A percentile compares a stretch with the other conserved stretches of the same genome.
Conservation (phyloP, 2,329 filamentous ascomycete genomes). For the Chalaropsis ovoidea region DNA sequence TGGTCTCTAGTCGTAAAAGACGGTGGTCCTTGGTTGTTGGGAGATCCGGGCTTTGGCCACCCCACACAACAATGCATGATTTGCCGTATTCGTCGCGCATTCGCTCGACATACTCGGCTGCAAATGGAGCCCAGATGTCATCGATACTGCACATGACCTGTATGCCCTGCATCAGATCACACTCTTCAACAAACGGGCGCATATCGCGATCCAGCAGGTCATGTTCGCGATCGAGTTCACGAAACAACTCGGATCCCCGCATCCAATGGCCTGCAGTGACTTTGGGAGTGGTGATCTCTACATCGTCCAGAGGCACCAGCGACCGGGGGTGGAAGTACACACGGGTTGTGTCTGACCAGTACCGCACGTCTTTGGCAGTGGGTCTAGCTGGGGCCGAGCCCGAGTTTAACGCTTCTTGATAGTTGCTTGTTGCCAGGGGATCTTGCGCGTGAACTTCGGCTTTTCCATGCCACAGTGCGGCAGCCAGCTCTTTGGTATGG, state of each 20-base stretch:
- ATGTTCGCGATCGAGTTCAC: conserved; percentile 62
- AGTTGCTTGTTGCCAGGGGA: conserved; percentile 56
- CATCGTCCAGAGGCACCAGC: conserved; percentile 77
- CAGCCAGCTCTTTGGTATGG: conserved; percentile 4
- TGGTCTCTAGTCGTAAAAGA: conserved; percentile 58
- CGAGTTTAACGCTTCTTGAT: conserved; percentile 68
- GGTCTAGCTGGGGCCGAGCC: conserved; percentile 55
- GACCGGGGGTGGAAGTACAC: conserved; percentile 88
- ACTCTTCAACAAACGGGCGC: conserved; percentile 80
- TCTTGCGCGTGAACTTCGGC: conserved; percentile 36
- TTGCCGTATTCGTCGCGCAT: conserved; percentile 88
- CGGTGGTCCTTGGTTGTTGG: conserved; percentile 10
- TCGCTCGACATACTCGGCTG: conserved; percentile 60
- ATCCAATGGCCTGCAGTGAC: conserved; percentile 75
- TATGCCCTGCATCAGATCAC: conserved; percentile 80
- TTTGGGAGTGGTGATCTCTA: conserved; percentile 41
- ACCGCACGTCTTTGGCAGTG: conserved; percentile 63
- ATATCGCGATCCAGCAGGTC: conserved; percentile 87
- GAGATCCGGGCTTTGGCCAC: conserved; percentile 49
- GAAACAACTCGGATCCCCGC: conserved; percentile 65
- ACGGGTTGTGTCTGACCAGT: conserved; percentile 93
- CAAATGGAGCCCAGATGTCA: conserved; percentile 74
- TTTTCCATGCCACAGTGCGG: conserved; percentile 15
- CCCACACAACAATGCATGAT: conserved; percentile 77
- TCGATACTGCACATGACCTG: conserved; percentile 64